These are phyloP conservation scores for Aspergillus saccharolyticus DNA, from an alignment of 495 filamentous ascomycete species.

Conservation along the genomic window DNA sequence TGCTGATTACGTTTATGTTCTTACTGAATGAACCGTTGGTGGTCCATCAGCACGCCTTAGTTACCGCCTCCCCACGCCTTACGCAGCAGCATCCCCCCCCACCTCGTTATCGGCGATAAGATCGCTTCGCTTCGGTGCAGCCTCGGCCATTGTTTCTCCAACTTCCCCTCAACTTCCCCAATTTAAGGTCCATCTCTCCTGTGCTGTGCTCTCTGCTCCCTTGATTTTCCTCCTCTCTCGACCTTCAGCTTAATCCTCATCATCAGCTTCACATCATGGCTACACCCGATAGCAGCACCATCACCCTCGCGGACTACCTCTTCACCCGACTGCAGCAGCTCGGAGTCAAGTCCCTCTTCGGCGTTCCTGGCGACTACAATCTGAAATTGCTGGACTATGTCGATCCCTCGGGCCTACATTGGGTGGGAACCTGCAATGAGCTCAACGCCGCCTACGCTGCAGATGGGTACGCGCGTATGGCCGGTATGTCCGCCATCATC, in stretches of 20 bases:
- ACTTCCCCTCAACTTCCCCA: not conserved
- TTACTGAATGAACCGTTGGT: too few relatives aligned
- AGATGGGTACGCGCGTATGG: slow-evolving; percentile 73
- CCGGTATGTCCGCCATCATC: slow-evolving; percentile 65
- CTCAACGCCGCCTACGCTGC: slow-evolving; percentile 81
- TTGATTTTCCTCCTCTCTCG: not conserved
- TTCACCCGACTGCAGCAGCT: slow-evolving; percentile 65
- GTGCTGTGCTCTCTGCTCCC: not conserved
- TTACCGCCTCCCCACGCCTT: too few relatives aligned
- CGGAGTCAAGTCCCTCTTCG: slow-evolving; percentile 62
- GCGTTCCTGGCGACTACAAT: slow-evolving; percentile 74
- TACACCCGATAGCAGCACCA: not conserved
- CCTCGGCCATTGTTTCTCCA: not conserved
- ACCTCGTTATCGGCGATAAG: not conserved
- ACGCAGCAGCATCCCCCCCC: too few relatives aligned
- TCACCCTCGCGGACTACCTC: slow-evolving; percentile 49
- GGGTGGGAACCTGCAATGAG: slow-evolving; percentile 79
- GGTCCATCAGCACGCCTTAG: too few relatives aligned
- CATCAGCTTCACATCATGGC: not conserved
- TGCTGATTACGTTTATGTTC: too few relatives aligned
- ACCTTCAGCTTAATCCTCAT: not conserved
- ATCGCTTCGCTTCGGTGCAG: not conserved
- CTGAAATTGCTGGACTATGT: slow-evolving; percentile 64
- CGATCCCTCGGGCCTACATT: slow-evolving; percentile 56
- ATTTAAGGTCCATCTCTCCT: not conserved